Evolutionary conservation across 345 rosid genomes (phyloP).

Genomic region (Rhodomyrtus tomentosa): DNA sequence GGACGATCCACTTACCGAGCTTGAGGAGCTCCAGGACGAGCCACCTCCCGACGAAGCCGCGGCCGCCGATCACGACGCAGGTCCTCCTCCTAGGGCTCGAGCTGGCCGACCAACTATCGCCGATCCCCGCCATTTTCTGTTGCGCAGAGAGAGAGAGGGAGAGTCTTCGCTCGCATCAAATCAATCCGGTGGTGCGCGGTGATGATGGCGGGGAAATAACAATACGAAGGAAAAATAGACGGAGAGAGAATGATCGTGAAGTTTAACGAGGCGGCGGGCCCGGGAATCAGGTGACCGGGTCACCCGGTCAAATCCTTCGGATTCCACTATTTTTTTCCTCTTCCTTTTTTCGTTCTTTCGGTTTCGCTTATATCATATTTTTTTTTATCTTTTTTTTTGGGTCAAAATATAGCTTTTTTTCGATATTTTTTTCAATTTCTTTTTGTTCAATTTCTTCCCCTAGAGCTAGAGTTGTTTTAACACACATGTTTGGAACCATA

Average conservation of each 20-base stretch:
- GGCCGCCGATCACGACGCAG: constrained; percentile 81
- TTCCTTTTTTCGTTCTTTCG: neutral
- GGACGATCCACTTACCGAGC: constrained; percentile 66
- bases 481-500: too few species aligned
- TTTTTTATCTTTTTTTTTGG: neutral
- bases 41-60: constrained; percentile 71
- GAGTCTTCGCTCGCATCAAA: neutral
- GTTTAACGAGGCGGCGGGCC: neutral
- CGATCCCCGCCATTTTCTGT: constrained; percentile 3
- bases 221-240: neutral
- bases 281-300: neutral
- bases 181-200: neutral
- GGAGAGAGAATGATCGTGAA: neutral
- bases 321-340: neutral
- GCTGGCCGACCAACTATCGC: neutral
- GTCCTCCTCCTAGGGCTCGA: constrained; percentile 15
- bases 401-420: neutral
- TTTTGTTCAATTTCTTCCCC: neutral
- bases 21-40: constrained; percentile 56
- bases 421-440: too few species aligned
- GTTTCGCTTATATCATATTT: neutral
- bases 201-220: constrained; percentile 2
- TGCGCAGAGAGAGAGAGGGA: neutral
- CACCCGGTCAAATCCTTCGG: neutral
- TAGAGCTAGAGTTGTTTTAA: too few species aligned